Base-by-base conservation (phyloP, 2,329 filamentous ascomycete species). In the Bipolaris zeicola region DNA sequence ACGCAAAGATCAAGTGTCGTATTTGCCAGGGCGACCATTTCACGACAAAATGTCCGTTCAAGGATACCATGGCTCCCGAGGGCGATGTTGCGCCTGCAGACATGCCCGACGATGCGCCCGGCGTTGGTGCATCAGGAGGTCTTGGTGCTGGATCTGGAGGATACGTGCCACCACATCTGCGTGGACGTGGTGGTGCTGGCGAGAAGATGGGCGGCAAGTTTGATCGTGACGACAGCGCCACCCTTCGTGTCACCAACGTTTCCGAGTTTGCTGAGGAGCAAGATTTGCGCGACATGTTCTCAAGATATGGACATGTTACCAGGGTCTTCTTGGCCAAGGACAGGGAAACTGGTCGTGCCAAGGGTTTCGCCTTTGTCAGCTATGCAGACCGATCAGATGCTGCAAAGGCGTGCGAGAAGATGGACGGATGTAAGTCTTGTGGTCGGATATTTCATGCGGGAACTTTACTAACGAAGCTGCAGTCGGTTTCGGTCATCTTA, bases 1-100 rank as follows among this genome's bases (percentile, higher is more conserved):
- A 97, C 83, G 96, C 97, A 87, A 96, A 97, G 83, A 96, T 99
- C 84, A 98, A 98, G 86, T 99, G 95, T 81, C 90, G 95, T 85
- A 98, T 99, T 77, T 99, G 95, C 83, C 91, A 89, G 77, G 95
- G 94, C 76, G 95, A 99, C 84, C 95, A 99, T 87, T 99, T 98
- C 85, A 99, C 95, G 39, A 94, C 94, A 67, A 89, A 95, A 78
- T 99, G 95, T 87, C 95, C 95, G 34, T 99, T 96, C 89, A 99
- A 98, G 84, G 95, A 98, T 78, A 99, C 94, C 70, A 97, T 99
- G 92, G 92, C 94, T 34, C 95, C 91, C 36, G 87, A 93, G 60
- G 80, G 80, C 63, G 80, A 79, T 62, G 75, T 74, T 37, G 74
- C 75, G 20, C 77, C 78, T 22, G 83, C 83, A 42, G 71, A 73